Conservation (phyloP, 2,329 filamentous ascomycete species). For the Colletotrichum horii region DNA sequence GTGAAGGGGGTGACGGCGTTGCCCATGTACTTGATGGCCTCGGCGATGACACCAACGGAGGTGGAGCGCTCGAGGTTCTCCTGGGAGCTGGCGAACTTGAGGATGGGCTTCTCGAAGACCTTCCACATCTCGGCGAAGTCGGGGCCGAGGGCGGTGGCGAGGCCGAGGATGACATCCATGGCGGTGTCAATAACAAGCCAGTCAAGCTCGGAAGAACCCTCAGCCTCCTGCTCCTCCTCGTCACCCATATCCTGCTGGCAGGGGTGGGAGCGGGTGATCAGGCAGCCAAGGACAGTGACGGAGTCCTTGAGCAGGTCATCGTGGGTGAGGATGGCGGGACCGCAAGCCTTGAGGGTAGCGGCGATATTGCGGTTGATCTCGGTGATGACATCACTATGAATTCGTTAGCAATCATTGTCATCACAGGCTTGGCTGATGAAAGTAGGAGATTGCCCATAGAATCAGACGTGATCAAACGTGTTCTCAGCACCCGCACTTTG, state of each 20-base stretch:
- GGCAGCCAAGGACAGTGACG: conserved; percentile 74
- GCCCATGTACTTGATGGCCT: conserved; percentile 87
- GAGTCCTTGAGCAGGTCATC: conserved; percentile 77
- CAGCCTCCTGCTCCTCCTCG: conserved; percentile 75
- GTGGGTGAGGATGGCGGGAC: conserved; percentile 81
- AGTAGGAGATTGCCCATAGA: conserved; percentile 26
- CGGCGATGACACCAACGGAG: conserved; percentile 89
- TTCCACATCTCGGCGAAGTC: conserved; percentile 92
- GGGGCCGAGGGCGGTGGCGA: conserved; percentile 80
- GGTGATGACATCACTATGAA: conserved; percentile 78
- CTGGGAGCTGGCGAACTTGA: conserved; percentile 86
- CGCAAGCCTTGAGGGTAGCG: conserved; percentile 88
- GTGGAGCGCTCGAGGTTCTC: conserved; percentile 89
- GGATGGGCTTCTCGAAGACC: conserved; percentile 89
- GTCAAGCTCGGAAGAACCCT: conserved; percentile 91
- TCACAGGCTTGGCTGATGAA: conserved; percentile 11
- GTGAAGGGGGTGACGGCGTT: conserved; percentile 84
- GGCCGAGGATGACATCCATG: conserved; percentile 85
- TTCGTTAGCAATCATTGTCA: conserved; percentile 45
- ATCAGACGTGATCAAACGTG: conserved; percentile 55
- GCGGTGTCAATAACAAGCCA: conserved; percentile 97
- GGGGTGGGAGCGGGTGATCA: conserved; percentile 89
- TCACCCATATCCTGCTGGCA: conserved; percentile 91
- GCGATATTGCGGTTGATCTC: conserved; percentile 95
- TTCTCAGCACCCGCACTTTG: conserved; percentile 88